Conservation (phyloP, 164 flowering plant species). For the Tetracentron sinense region DNA sequence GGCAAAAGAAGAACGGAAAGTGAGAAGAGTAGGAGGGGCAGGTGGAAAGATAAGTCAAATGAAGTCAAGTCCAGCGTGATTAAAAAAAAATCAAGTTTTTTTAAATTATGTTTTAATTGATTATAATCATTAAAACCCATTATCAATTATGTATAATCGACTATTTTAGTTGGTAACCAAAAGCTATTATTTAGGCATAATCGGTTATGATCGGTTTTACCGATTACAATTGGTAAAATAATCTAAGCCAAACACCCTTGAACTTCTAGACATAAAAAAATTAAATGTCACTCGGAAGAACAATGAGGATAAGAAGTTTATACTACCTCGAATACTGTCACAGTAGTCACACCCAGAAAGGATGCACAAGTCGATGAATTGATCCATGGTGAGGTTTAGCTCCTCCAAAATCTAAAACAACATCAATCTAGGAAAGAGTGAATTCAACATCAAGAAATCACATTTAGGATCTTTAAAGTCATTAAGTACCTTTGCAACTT, state of each 20-base stretch:
- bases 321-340: conserved; percentile 87
- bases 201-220: too few relatives aligned
- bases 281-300: not conserved
- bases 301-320: not conserved
- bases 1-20: too few relatives aligned
- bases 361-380: conserved; percentile 94
- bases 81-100: too few relatives aligned
- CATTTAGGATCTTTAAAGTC: not conserved
- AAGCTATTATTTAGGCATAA: too few relatives aligned
- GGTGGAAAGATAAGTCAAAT: too few relatives aligned
- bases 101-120: too few relatives aligned
- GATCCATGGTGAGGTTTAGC: conserved; percentile 85
- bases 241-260: not conserved
- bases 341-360: conserved; percentile 98
- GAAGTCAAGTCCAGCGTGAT: too few relatives aligned
- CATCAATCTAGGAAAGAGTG: not conserved
- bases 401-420: conserved; percentile 80
- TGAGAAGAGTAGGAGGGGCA: too few relatives aligned
- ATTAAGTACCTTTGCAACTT: conserved; percentile 62
- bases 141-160: too few relatives aligned
- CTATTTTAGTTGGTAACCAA: too few relatives aligned
- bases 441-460: conserved; percentile 11
- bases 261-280: not conserved
- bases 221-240: too few relatives aligned
- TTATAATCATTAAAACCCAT: too few relatives aligned